phyloP scores from a whole-genome alignment of 352 stramenopile species.

The Pythium pyrilobum region DNA sequence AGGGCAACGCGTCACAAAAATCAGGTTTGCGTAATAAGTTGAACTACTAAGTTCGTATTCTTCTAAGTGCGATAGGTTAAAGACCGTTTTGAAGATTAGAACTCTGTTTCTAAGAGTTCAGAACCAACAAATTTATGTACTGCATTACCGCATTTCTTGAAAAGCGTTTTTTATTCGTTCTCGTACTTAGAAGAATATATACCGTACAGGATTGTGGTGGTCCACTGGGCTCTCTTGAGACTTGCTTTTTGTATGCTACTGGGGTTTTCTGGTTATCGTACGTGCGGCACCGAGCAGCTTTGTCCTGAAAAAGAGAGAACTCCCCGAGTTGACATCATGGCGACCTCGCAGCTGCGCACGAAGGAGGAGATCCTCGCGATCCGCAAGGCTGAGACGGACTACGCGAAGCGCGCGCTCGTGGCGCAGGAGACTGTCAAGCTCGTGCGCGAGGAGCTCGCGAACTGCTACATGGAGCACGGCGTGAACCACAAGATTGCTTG shows the following conservation, averaged over 20 bases:
- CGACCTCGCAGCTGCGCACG: constrained; percentile 63
- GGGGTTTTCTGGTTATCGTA: background rate
- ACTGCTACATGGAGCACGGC: constrained; percentile 86
- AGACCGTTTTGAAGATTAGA: background rate
- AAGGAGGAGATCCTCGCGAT: constrained; percentile 85
- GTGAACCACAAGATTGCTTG: constrained; percentile 87
- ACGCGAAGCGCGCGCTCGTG: constrained; percentile 66
- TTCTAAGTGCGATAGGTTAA: too few relatives aligned
- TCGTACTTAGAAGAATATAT: background rate
- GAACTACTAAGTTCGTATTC: too few relatives aligned
- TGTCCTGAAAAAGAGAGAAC: background rate
- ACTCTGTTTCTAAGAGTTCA: too few relatives aligned
- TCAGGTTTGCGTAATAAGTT: background rate
- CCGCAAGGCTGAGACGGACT: constrained; percentile 66
- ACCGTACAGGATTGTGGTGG: constrained; percentile 3
- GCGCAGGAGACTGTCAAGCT: constrained; percentile 80
- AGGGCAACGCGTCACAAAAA: background rate
- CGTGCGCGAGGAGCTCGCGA: constrained; percentile 79
- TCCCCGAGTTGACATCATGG: constrained; percentile 26
- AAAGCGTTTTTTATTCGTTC: constrained; percentile 1
- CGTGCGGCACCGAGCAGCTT: background rate
- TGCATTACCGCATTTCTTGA: too few relatives aligned
- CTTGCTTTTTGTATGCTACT: constrained; percentile 2
- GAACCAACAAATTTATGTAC: too few relatives aligned
- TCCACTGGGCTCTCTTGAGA: background rate